Conservation (phyloP, 176 grass and related monocot genomes). For the Phyllostachys edulis region DNA sequence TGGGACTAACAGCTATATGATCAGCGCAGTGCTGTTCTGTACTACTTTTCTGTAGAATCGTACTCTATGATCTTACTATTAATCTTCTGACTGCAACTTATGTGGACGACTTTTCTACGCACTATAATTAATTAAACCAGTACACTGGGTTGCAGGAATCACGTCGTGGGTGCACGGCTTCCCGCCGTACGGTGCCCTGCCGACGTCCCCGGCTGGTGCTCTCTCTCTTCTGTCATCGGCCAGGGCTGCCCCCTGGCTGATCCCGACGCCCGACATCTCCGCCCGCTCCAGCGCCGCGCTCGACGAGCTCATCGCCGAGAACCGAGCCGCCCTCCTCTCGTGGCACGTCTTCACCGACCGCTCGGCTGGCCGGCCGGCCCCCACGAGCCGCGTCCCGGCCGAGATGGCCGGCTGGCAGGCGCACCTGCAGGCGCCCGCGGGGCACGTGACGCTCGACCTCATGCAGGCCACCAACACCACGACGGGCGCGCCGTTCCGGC, state of each 20-base stretch:
- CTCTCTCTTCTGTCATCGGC: conserved; percentile 90
- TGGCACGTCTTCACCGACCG: conserved; percentile 56
- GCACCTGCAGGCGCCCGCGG: not conserved
- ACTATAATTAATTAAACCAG: not conserved
- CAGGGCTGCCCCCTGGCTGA: conserved; percentile 44
- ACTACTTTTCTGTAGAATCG: not conserved
- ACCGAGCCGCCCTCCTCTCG: conserved; percentile 66
- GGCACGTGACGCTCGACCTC: conserved; percentile 73
- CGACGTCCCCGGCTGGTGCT: conserved; percentile 51
- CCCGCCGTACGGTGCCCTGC: conserved; percentile 19
- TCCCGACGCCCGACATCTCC: conserved; percentile 45
- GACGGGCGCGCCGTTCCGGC: conserved; percentile 7
- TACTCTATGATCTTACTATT: not conserved
- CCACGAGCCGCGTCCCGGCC: not conserved
- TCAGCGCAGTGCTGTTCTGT: not conserved
- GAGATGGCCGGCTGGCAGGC: not conserved
- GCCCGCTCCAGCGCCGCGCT: conserved; percentile 67
- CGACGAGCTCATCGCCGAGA: conserved; percentile 81
- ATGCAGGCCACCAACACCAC: conserved; percentile 55
- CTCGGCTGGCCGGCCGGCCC: not conserved
- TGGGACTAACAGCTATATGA: not conserved
- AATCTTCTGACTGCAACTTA: not conserved
- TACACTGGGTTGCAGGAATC: conserved; percentile 38
- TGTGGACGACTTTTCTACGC: not conserved
- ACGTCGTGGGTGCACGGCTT: conserved; percentile 27